Base-by-base conservation (phyloP, 345 rosid species). In the Lepidium didymum region DNA sequence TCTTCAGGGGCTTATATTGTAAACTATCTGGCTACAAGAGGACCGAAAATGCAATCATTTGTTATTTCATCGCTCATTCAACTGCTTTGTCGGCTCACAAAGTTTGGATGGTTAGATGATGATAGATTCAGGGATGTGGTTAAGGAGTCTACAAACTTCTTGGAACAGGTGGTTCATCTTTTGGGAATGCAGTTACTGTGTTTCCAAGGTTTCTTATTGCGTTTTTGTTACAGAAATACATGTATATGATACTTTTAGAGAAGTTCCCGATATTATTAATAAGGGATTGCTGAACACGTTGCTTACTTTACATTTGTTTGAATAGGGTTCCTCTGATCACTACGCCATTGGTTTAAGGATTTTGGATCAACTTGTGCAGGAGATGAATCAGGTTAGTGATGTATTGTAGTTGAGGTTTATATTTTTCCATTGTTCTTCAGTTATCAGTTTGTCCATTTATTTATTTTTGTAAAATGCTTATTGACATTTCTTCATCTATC, bases 61-160 rank as follows among this genome's bases (percentile, higher is more conserved):
- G 99, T 95, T 33, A 86, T 80, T 37, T 79, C 93, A 8, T 95
- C 99, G 19, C 78, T 95, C 73, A 86, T 95, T 74, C 97, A 86
- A 77, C 91, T 95, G 62, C 71, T 95, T 66, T 91, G 96, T 53
- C 87, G 99, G 51, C 83, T 95, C 70, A 91, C 97, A 11, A 95
- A 95, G 83, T 95, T 91, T 74, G 97, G 99, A 58, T 95, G 99
- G 99, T 86, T 91, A 57, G 99, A 95, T 72, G 98, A 95, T 81
- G 98, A 95, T 73, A 83, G 84, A 67, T 95, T 95, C 75, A 85
- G 88, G 8, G 98, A 91, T 1, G 80, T 87, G 58, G 96, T 95
- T 41, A 83, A 83, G 73, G 99, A 95, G 81, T 85, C 96, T 1
- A 83, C 84, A 0, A 79, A 86, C 77, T 95, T 95, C 80, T 83